These are phyloP conservation scores for Botrytis fabae DNA, from an alignment of 2,329 filamentous ascomycete genomes.

Conservation along the genomic window DNA sequence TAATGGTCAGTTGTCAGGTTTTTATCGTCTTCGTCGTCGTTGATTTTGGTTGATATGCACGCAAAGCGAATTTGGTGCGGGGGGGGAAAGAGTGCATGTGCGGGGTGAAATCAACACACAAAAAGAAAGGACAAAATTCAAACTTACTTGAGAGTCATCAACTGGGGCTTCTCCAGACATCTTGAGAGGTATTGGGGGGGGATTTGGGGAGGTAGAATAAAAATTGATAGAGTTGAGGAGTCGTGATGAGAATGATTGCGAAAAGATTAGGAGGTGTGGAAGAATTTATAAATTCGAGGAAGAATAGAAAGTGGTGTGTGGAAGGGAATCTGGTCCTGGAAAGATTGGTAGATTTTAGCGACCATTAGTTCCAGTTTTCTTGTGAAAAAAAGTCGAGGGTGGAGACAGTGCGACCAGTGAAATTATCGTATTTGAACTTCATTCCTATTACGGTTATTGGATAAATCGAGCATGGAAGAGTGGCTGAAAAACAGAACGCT, in stretches of 20 bases:
- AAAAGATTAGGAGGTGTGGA: conserved; percentile 18
- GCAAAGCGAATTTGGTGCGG: conserved; percentile 35
- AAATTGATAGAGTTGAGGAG: conserved; percentile 38
- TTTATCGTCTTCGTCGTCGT: not conserved
- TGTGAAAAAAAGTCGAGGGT: conserved; percentile 16
- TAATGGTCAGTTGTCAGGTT: conserved; percentile 24
- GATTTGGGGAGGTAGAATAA: not conserved
- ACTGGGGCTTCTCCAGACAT: conserved; percentile 54
- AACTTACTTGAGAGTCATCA: conserved; percentile 59
- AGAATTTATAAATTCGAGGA: conserved; percentile 24
- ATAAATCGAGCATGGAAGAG: not conserved
- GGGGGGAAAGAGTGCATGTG: conserved; percentile 28
- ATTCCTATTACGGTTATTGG: conserved; percentile 10
- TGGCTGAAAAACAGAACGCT: not conserved
- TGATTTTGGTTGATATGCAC: conserved; percentile 31
- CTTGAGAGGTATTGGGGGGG: conserved; percentile 39
- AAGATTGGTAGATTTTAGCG: conserved; percentile 18
- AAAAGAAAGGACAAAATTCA: conserved; percentile 27
- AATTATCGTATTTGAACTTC: conserved; percentile 14
- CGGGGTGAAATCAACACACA: conserved; percentile 22
- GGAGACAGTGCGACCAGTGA: conserved; percentile 14
- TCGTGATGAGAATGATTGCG: conserved; percentile 22
- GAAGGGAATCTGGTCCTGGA: conserved; percentile 20
- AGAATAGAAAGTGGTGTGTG: conserved; percentile 32
- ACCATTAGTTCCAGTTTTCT: conserved; percentile 19